A percentile compares a stretch with the other conserved stretches of the same genome.
Conservation (phyloP, 176 grass and related monocot species). For the Ensete ventricosum region DNA sequence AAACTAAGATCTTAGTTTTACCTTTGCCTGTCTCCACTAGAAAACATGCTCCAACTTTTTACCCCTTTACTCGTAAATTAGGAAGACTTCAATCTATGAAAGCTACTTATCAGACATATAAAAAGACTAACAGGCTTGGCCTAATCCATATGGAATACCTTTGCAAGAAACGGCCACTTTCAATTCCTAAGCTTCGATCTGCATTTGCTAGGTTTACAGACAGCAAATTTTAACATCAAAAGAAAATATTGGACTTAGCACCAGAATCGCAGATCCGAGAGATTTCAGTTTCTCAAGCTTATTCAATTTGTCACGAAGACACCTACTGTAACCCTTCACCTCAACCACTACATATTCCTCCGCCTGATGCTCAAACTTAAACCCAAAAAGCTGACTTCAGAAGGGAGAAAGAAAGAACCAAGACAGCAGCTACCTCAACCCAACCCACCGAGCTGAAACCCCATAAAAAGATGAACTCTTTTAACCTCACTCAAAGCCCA, state of each 20-base stretch:
- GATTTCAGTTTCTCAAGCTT: not conserved
- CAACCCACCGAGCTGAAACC: slow-evolving; percentile 5
- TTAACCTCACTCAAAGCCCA: not conserved
- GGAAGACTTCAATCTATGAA: not conserved
- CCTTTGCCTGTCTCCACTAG: not conserved
- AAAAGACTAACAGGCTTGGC: not conserved
- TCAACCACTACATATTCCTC: slow-evolving; percentile 1
- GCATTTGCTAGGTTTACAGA: not conserved
- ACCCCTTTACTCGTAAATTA: not conserved
- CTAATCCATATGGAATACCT: not conserved
- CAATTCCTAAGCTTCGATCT: not conserved
- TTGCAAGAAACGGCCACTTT: not conserved
- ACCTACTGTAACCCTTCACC: not conserved
- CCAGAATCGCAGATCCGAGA: not conserved
- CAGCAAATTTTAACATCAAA: not conserved
- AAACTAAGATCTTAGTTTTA: not conserved
- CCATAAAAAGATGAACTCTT: not conserved
- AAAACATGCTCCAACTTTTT: not conserved
- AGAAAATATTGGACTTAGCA: not conserved
- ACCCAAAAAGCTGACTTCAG: not conserved
- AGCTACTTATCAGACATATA: not conserved
- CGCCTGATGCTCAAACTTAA: not conserved
- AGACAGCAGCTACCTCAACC: not conserved
- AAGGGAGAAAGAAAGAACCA: not conserved
- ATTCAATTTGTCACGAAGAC: not conserved